Evolutionary conservation across 2,329 filamentous ascomycete species (phyloP), one percentile per base, ranked within the genome.

Genomic region (Pseudogymnoascus sp.): DNA sequence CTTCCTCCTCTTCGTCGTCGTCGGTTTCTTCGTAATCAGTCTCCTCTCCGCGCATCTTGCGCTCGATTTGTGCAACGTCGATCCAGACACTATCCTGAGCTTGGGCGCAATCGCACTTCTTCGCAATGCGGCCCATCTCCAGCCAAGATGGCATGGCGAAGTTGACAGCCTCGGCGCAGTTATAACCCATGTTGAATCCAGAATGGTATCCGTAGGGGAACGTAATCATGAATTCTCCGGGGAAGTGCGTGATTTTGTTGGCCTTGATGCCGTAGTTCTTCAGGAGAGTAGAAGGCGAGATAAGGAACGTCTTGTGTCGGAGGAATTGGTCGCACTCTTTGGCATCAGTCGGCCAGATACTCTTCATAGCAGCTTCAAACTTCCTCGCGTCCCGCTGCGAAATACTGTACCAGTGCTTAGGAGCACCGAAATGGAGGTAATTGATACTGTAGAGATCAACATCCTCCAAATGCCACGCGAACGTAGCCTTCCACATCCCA

Each of bases 401-500:
- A 67, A 99, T 97, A 75, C 92, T 97, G 77, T 99, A 99, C 94
- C 94, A 99, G 74, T 99, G 94, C 76, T 99, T 99, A 0, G 94
- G 94, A 1, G 94, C 94, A 61, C 94, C 94, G 73, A 99, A 99
- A 72, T 99, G 94, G 64, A 99, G 92, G 74, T 97, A 99, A 77
- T 99, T 99, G 81, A 99, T 99, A 74, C 92, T 97, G 84, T 99
- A 99, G 4, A 99, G 83, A 77, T 99, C 94, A 42, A 99, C 93
- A 73, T 99, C 94, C 73, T 99, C 94, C 60, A 99, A 78, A 82
- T 99, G 94, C 94, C 94, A 99, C 7, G 94, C 94, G 73, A 99
- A 99, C 0, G 94, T 97, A 10, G 94, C 93, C 75, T 97, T 97
- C 94, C 94, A 99, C 94, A 99, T 99, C 45, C 94, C 94, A 64